Conservation (phyloP, 2,329 filamentous ascomycete species). For the Fragosphaeria purpurea region DNA sequence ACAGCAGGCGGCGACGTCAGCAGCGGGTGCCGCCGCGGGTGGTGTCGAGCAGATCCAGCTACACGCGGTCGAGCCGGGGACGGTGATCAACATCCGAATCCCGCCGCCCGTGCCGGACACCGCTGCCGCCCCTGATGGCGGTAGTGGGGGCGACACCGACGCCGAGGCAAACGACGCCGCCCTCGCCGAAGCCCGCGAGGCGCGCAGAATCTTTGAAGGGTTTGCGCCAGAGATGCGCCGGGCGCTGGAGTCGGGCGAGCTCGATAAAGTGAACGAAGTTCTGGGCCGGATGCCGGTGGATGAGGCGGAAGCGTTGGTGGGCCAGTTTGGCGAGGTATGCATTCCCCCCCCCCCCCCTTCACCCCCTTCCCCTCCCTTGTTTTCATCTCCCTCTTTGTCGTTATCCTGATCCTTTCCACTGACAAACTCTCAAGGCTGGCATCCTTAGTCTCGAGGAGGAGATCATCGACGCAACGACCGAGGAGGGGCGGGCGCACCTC, state of each 20-base stretch:
- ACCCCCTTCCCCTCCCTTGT: not conserved
- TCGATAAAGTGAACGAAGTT: conserved; percentile 83
- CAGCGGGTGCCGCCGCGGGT: conserved; percentile 26
- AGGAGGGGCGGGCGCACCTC: conserved; percentile 68
- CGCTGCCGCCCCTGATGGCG: conserved; percentile 16
- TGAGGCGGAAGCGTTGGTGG: conserved; percentile 74
- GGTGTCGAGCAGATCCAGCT: conserved; percentile 95
- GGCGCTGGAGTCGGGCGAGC: conserved; percentile 76
- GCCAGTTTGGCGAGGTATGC: conserved; percentile 56
- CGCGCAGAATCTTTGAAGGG: conserved; percentile 67
- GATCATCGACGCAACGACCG: conserved; percentile 90
- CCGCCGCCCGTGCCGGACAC: conserved; percentile 55
- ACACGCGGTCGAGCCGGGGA: conserved; percentile 88
- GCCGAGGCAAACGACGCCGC: not conserved
- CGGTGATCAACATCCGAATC: conserved; percentile 79
- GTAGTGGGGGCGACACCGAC: not conserved
- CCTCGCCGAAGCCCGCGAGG: conserved; percentile 50
- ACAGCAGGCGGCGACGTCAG: conserved; percentile 33
- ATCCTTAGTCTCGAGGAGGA: conserved; percentile 76
- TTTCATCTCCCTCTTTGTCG: not conserved
- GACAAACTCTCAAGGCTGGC: conserved; percentile 8
- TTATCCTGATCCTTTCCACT: not conserved
- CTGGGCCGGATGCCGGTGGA: conserved; percentile 75
- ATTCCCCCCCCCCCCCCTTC: not conserved
- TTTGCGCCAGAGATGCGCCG: conserved; percentile 72